phyloP scores from a whole-genome alignment of 345 rosid species.

The Isatis tinctoria region DNA sequence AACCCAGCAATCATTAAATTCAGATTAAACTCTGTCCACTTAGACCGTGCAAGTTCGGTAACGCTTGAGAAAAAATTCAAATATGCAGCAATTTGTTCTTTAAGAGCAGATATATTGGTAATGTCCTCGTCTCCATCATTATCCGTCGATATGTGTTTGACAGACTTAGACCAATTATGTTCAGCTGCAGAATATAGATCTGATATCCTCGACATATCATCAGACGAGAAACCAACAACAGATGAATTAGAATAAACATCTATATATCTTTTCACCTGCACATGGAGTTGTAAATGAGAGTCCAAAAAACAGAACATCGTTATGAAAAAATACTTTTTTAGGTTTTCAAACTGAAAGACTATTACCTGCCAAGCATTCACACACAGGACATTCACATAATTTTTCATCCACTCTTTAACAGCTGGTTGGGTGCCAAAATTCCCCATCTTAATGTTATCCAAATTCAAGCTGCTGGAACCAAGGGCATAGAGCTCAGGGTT shows the following conservation, averaged over 20 bases:
- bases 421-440: constrained; percentile 28
- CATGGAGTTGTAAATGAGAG: constrained; percentile 4
- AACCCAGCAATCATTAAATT: constrained; percentile 77
- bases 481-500: constrained; percentile 89
- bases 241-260: constrained; percentile 87
- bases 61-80: constrained; percentile 59
- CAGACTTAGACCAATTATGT: constrained; percentile 41
- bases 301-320: not conserved
- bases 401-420: constrained; percentile 51
- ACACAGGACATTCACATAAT: constrained; percentile 69
- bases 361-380: constrained; percentile 94
- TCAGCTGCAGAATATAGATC: constrained; percentile 63
- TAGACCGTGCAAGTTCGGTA: constrained; percentile 81
- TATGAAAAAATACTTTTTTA: not conserved
- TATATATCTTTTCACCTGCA: constrained; percentile 87
- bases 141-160: constrained; percentile 27
- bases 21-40: constrained; percentile 93
- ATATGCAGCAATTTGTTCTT: constrained; percentile 54
- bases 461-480: constrained; percentile 56
- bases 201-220: constrained; percentile 59
- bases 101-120: constrained; percentile 34
- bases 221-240: constrained; percentile 87
- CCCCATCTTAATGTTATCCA: constrained; percentile 26
- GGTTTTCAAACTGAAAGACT: not conserved
- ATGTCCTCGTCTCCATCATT: constrained; percentile 34